A percentile compares a stretch with the other conserved stretches of the same genome.
Conservation (phyloP, 805 yeast genomes). For the Priceomyces fermenticarens region DNA sequence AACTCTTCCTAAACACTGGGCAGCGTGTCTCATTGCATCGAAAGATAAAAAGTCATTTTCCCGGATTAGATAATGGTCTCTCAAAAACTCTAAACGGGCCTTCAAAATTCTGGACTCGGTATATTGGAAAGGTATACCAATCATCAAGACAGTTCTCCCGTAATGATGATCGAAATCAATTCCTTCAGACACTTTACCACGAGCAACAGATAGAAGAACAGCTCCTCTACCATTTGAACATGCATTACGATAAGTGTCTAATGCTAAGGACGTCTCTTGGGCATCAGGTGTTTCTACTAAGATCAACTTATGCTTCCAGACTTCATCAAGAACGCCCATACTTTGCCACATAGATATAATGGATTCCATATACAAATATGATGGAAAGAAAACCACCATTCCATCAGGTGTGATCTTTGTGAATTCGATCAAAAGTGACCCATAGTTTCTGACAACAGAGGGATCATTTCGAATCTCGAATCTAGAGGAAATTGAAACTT, state of each 20-base stretch:
- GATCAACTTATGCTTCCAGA: slow-evolving; percentile 94
- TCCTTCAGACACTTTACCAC: slow-evolving; percentile 98
- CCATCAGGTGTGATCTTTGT: slow-evolving; percentile 98
- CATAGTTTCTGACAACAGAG: slow-evolving; percentile 94
- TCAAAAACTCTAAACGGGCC: slow-evolving; percentile 87
- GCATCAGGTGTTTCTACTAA: slow-evolving; percentile 98
- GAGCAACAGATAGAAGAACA: slow-evolving; percentile 90
- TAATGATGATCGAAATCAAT: slow-evolving; percentile 98
- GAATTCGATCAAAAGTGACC: slow-evolving; percentile 86
- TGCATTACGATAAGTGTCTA: slow-evolving; percentile 94
- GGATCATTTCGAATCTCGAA: slow-evolving; percentile 98
- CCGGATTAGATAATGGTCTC: slow-evolving; percentile 89
- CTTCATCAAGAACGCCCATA: slow-evolving; percentile 97
- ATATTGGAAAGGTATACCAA: slow-evolving; percentile 98
- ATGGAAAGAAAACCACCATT: slow-evolving; percentile 95
- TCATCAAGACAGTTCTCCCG: slow-evolving; percentile 96
- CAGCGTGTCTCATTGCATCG: slow-evolving; percentile 99
- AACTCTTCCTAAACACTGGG: slow-evolving; percentile 97
- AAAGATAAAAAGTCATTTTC: slow-evolving; percentile 94
- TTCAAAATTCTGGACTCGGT: slow-evolving; percentile 95
- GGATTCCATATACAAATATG: slow-evolving; percentile 96
- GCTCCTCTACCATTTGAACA: slow-evolving; percentile 98
- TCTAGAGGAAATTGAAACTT: slow-evolving; percentile 92
- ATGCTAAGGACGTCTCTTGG: slow-evolving; percentile 92
- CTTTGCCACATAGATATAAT: slow-evolving; percentile 98